phyloP scores from a whole-genome alignment of 352 stramenopile genomes.

The Nothophytophthora sp. region DNA sequence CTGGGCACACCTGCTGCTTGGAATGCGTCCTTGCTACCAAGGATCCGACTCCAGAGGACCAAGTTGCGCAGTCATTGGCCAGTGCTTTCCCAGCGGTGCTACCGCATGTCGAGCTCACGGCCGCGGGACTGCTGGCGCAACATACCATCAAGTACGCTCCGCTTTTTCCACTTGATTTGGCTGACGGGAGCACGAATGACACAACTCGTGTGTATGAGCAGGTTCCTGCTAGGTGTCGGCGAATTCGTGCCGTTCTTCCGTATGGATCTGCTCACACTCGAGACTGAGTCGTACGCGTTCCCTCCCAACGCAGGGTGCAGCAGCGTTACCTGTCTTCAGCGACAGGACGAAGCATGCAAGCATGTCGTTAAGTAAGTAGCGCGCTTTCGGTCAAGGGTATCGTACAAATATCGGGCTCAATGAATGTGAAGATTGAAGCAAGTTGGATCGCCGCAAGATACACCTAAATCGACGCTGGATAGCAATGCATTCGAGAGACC shows the following conservation, averaged over 20 bases:
- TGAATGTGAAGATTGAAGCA: too few relatives aligned
- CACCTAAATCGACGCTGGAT: too few relatives aligned
- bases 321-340: conserved; percentile 26
- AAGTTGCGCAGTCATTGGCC: conserved; percentile 35
- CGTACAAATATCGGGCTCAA: not conserved
- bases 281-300: conserved; percentile 42
- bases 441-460: too few relatives aligned
- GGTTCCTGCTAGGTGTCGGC: conserved; percentile 34
- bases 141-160: conserved; percentile 32
- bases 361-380: not conserved
- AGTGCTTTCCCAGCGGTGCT: conserved; percentile 34
- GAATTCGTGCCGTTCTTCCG: conserved; percentile 45
- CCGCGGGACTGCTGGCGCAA: conserved; percentile 32
- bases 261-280: conserved; percentile 35
- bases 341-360: conserved; percentile 29
- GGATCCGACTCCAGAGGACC: conserved; percentile 14
- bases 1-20: conserved; percentile 43
- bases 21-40: conserved; percentile 24
- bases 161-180: not conserved
- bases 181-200: not conserved
- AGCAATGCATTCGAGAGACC: too few relatives aligned
- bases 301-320: conserved; percentile 22
- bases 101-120: conserved; percentile 37
- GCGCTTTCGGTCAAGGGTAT: not conserved
- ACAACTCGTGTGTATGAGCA: conserved; percentile 4